Base-by-base conservation (phyloP, 768 basidiomycete genomes). In the Amanita fuliginea region DNA sequence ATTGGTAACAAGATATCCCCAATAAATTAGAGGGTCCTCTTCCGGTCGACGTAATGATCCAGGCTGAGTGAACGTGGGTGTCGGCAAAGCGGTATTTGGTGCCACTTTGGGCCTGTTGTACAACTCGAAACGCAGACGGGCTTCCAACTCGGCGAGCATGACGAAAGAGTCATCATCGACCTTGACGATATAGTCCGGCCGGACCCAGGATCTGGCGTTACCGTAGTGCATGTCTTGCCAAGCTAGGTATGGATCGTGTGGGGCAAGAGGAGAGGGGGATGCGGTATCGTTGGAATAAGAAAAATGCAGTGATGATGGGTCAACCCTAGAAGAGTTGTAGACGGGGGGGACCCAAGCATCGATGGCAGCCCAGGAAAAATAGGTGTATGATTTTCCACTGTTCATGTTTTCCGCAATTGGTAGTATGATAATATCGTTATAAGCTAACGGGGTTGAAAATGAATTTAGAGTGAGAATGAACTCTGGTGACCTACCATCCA, bases 361-460 rank as follows among this genome's bases (percentile, higher is more conserved):
- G 59, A 82, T 77, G 33, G 88, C 78, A 4, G 94, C 90, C 95
- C 95, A 98, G 11, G 80, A 78, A 70, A 93, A 97, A 68, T 83
- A 98, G 1, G 84, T 78, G 60, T 95, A 75, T 4, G 88, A 87
- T 66, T 98, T 98, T 50, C 95, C 95, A 42, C 76, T 70, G 65
- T 98, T 97, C 95, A 98, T 97, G 64, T 97, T 96, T 68, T 98
- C 95, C 8, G 77, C 60, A 39, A 83, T 80, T 22, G 90, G 86
- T 39, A 96, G 73, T 42, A 94, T 73, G 54, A 92, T 70, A 51
- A 94, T 84, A 62, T 93, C 91, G 59, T 90, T 86, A 63, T 82
- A 90, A 62, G 77, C 88, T 91, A 60, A 13, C 11, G 41, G 47
- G 8, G 4, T 21, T 37, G 46, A 51, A 48, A 57, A 35, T 19